Conservation (phyloP, 2,329 filamentous ascomycete genomes). For the Monosporascus ibericus region DNA sequence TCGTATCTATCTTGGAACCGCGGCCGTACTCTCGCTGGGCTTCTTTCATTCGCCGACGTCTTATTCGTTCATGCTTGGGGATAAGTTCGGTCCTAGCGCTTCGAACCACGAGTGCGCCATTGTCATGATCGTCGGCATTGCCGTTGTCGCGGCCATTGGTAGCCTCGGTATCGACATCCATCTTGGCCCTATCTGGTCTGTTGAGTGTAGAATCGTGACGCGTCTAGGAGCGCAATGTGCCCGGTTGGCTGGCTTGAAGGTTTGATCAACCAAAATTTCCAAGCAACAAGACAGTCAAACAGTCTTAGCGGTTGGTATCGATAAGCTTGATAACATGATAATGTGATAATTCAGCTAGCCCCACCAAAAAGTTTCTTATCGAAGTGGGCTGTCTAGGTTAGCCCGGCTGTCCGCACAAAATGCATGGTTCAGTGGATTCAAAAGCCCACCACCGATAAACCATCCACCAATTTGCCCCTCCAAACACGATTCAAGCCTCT, state of each 20-base stretch:
- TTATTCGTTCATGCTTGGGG: constrained; percentile 44
- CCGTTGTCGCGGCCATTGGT: constrained; percentile 21
- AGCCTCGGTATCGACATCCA: constrained; percentile 22
- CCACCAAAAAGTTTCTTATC: constrained; percentile 10
- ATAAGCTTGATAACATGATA: background rate
- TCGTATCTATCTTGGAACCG: constrained; percentile 67
- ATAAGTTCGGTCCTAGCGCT: constrained; percentile 45
- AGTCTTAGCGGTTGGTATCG: background rate
- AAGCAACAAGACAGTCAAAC: background rate
- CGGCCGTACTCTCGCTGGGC: constrained; percentile 79
- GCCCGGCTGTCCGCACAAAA: background rate
- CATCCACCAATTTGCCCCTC: background rate
- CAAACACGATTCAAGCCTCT: background rate
- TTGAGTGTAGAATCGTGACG: background rate
- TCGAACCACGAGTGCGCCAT: constrained; percentile 47
- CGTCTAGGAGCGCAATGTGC: background rate
- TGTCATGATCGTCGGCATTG: constrained; percentile 35
- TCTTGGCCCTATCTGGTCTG: constrained; percentile 4
- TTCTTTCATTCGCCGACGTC: constrained; percentile 46
- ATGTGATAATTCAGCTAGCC: background rate
- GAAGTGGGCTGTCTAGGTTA: background rate
- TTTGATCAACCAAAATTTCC: constrained; percentile 12
- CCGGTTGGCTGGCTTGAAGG: background rate
- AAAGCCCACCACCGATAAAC: background rate
- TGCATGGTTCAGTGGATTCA: background rate